A percentile compares a stretch with the other conserved stretches of the same genome.
Conservation (phyloP, 768 basidiomycete species). For the Auricularia sp. region DNA sequence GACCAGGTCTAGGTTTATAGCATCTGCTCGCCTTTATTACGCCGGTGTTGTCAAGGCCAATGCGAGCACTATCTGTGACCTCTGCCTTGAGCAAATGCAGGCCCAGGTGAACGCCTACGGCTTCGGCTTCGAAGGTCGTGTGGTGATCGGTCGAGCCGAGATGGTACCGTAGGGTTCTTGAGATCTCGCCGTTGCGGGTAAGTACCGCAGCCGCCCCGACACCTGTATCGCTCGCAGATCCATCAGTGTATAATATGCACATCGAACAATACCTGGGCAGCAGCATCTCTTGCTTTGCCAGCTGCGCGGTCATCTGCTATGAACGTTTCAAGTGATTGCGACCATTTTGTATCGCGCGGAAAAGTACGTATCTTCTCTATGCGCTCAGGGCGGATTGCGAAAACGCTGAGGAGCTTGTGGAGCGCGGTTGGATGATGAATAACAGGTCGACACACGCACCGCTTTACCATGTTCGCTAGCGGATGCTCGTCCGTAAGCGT, state of each 20-base stretch:
- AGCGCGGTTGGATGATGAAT: constrained; percentile 14
- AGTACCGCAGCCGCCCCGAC: constrained; percentile 24
- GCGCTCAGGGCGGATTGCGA: constrained; percentile 7
- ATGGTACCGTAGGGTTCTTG: constrained; percentile 9
- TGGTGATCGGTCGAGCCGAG: constrained; percentile 17
- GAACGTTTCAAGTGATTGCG: background rate
- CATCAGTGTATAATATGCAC: constrained; percentile 20
- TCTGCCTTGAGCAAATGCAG: constrained; percentile 17
- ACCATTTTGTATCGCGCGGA: constrained; percentile 8
- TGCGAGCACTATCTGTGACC: background rate
- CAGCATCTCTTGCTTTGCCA: constrained; percentile 3
- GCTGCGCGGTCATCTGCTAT: background rate
- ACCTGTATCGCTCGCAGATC: constrained; percentile 18
- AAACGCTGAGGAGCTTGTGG: constrained; percentile 15
- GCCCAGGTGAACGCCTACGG: constrained; percentile 19
- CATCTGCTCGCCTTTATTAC: background rate
- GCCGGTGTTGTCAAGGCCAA: constrained; percentile 15
- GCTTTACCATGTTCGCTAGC: constrained; percentile 5
- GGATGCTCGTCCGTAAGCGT: constrained; percentile 16
- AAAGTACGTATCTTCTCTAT: constrained; percentile 13
- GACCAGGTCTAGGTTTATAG: background rate
- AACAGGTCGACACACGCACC: constrained; percentile 4
- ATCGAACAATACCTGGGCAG: background rate
- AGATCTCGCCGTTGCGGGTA: constrained; percentile 1
- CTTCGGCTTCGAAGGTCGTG: constrained; percentile 24